These are phyloP conservation scores for Hortiboletus campestris DNA, from an alignment of 768 basidiomycete genomes.

Conservation along the genomic window DNA sequence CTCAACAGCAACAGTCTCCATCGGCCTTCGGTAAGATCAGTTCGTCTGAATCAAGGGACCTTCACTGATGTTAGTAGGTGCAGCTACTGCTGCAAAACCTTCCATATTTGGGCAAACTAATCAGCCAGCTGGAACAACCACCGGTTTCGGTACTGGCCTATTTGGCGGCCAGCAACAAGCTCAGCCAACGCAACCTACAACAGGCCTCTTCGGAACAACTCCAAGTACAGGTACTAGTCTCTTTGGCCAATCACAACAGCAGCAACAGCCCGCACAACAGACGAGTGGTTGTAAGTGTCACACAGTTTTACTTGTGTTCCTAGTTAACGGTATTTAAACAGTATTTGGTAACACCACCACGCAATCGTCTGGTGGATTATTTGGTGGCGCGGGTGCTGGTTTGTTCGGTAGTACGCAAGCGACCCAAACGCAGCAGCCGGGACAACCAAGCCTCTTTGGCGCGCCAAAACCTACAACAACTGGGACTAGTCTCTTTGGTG, in stretches of 20 bases:
- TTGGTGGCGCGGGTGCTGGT: conserved; percentile 36
- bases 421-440: conserved; percentile 37
- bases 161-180: conserved; percentile 28
- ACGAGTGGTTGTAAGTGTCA: conserved; percentile 35
- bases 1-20: conserved; percentile 35
- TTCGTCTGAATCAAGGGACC: conserved; percentile 10
- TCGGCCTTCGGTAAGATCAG: conserved; percentile 43
- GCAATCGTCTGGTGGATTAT: conserved; percentile 33
- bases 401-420: conserved; percentile 37
- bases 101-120: conserved; percentile 48
- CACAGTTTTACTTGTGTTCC: not conserved
- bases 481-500: conserved; percentile 47
- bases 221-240: conserved; percentile 25
- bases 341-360: conserved; percentile 39
- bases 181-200: conserved; percentile 25
- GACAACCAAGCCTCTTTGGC: conserved; percentile 31
- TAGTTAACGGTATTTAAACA: conserved; percentile 17
- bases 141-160: conserved; percentile 36
- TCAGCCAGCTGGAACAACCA: conserved; percentile 38
- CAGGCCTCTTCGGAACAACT: conserved; percentile 31
- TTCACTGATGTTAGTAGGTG: conserved; percentile 23
- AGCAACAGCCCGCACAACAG: conserved; percentile 41
- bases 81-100: conserved; percentile 39
- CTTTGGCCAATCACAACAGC: conserved; percentile 35
- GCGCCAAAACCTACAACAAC: conserved; percentile 32